Evolutionary conservation across 306 rosid genomes (phyloP).

Genomic region (Crotalaria pallida): DNA sequence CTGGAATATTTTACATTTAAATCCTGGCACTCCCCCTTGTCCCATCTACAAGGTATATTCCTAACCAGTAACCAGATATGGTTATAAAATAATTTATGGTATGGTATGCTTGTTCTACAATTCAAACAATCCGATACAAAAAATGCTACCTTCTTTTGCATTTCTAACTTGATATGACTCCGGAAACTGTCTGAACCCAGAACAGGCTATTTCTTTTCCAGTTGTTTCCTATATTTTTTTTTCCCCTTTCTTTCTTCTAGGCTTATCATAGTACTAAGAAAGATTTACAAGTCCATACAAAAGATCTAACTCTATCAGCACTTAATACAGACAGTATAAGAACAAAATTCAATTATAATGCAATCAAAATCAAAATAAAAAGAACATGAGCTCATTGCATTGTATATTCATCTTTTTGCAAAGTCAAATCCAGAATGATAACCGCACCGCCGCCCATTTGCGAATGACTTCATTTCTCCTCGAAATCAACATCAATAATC

Average conservation of each 20-base stretch:
- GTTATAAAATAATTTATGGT: not conserved
- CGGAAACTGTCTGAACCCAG: not conserved
- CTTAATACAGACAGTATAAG: constrained; percentile 5
- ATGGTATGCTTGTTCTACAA: not conserved
- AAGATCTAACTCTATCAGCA: constrained; percentile 14
- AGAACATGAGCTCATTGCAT: not conserved
- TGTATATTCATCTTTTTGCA: not conserved
- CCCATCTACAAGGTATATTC: not conserved
- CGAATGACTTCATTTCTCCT: constrained; percentile 63
- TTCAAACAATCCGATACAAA: not conserved
- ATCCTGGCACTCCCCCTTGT: not conserved
- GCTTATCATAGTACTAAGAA: constrained; percentile 1
- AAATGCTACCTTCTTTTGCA: not conserved
- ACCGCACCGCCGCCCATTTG: not conserved
- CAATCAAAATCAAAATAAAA: not conserved
- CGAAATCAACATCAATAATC: constrained; percentile 88
- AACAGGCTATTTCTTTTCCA: not conserved
- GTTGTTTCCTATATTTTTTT: not conserved
- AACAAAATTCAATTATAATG: constrained; percentile 1
- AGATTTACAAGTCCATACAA: constrained; percentile 19
- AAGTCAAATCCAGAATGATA: constrained; percentile 13
- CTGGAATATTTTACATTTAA: too few relatives aligned
- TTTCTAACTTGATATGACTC: not conserved
- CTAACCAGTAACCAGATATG: too few relatives aligned
- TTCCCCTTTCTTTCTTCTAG: not conserved